phyloP scores from a whole-genome alignment of 2,329 filamentous ascomycete species.

The Pseudocercospora cruenta region DNA sequence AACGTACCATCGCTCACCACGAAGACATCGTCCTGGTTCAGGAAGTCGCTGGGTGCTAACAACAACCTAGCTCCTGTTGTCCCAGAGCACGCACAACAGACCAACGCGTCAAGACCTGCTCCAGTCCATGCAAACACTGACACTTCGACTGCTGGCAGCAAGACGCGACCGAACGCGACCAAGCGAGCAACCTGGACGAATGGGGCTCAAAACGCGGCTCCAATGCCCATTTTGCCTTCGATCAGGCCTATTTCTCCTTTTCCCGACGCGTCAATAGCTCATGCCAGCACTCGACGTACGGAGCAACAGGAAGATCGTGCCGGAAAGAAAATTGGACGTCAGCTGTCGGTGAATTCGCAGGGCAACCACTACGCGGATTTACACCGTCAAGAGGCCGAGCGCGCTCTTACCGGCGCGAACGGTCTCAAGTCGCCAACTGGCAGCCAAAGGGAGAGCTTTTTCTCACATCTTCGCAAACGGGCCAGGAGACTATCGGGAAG shows the following conservation, averaged over 20 bases:
- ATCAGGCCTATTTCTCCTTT: constrained; percentile 94
- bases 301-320: constrained; percentile 60
- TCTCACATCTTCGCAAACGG: constrained; percentile 92
- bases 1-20: constrained; percentile 65
- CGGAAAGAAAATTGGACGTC: constrained; percentile 89
- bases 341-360: constrained; percentile 88
- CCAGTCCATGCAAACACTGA: constrained; percentile 51
- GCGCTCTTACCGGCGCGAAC: constrained; percentile 80
- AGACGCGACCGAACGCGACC: constrained; percentile 62
- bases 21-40: constrained; percentile 91
- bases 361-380: constrained; percentile 91
- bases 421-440: constrained; percentile 75
- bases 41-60: constrained; percentile 86
- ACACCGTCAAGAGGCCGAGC: constrained; percentile 88
- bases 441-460: constrained; percentile 92
- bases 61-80: constrained; percentile 70
- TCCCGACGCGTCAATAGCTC: constrained; percentile 89
- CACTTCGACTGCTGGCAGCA: constrained; percentile 42
- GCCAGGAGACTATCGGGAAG: constrained; percentile 90
- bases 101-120: constrained; percentile 47
- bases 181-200: constrained; percentile 96
- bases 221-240: constrained; percentile 94
- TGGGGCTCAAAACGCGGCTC: constrained; percentile 71
- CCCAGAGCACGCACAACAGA: constrained; percentile 49
- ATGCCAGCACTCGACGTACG: constrained; percentile 70